Conservation (phyloP, 2,329 filamentous ascomycete genomes). For the Aspergillus sp. region DNA sequence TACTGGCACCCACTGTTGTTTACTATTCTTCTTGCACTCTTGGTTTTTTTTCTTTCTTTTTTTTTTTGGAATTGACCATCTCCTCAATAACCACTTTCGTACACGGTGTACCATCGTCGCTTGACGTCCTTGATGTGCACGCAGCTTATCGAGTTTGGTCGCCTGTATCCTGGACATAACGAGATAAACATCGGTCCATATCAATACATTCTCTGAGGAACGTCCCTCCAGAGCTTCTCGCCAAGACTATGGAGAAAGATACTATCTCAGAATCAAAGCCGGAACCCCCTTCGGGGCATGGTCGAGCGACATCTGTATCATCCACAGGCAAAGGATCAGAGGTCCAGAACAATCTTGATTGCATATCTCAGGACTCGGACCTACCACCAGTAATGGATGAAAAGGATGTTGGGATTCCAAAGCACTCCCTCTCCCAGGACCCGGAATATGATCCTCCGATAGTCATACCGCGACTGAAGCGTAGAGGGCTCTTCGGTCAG, state of each 20-base stretch:
- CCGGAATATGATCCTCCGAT: constrained; percentile 36
- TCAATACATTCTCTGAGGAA: background rate
- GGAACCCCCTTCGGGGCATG: background rate
- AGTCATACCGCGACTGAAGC: constrained; percentile 51
- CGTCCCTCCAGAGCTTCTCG: background rate
- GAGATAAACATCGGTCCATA: too few relatives aligned
- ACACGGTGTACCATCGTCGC: too few relatives aligned
- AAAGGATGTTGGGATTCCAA: constrained; percentile 20
- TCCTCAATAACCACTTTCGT: too few relatives aligned
- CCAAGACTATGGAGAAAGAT: background rate
- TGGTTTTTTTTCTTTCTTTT: too few relatives aligned
- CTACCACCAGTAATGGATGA: constrained; percentile 12
- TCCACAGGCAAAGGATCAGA: constrained; percentile 1
- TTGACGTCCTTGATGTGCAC: background rate
- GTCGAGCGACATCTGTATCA: background rate
- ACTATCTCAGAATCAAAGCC: background rate
- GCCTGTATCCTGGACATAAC: too few relatives aligned
- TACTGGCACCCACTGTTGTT: background rate
- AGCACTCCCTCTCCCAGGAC: constrained; percentile 12
- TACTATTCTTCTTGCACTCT: too few relatives aligned
- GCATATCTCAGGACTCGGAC: constrained; percentile 12
- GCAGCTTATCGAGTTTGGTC: background rate
- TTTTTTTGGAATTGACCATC: too few relatives aligned
- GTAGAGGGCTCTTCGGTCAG: constrained; percentile 70
- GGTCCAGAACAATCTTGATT: constrained; percentile 9